Evolutionary conservation across 208 protist genomes (phyloP), one percentile per base, ranked within the genome.

Genomic region (Acanthamoeba culbertsoni): DNA sequence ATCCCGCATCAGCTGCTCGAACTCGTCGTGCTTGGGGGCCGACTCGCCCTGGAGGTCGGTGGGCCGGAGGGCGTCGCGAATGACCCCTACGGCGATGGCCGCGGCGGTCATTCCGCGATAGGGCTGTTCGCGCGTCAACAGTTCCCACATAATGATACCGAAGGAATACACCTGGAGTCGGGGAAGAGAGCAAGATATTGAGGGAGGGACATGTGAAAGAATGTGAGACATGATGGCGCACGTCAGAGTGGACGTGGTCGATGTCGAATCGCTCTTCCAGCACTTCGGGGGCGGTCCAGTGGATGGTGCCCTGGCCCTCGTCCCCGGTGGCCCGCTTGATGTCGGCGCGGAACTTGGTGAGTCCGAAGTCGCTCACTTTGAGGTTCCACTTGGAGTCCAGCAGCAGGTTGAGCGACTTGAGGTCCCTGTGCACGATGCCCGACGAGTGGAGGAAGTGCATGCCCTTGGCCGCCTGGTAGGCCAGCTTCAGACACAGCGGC

Each of bases 321-420:
- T 90, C 26, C 33, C 88, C 88, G n/a, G 5, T 20, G 63, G 35
- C 45, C 55, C 33, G n/a, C 45, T 92, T 92, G 65, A 75, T 6
- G 65, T 4, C 4, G 65, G 65, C 35, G 35, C 28, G 31, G 28
- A 68, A 68, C 14, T 90, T 86, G 45, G 77, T 88, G 31, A 88
- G 48, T 4, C 75, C 75, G 48, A 86, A 86, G 45, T 86, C 75
- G 23, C 12, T 33, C 4, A 55, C 84, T 43, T 92, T 92, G 18
- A 92, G 55, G 43, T 92, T 92, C 88, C 88, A 92, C 37, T 92
- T 77, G 33, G 42, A 33, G 48, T 92, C 88, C 4, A 92, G 88
- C 26, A 92, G 62, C 2, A 92, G 40, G 88, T 84, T 84, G 73
- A 84, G 73, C 45, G 73, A 84, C 43, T 84, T 84, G 73, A 84